Evolutionary conservation across 768 basidiomycete genomes (phyloP), one percentile per base, ranked within the genome.

Genomic region (Lyophyllum atratum): DNA sequence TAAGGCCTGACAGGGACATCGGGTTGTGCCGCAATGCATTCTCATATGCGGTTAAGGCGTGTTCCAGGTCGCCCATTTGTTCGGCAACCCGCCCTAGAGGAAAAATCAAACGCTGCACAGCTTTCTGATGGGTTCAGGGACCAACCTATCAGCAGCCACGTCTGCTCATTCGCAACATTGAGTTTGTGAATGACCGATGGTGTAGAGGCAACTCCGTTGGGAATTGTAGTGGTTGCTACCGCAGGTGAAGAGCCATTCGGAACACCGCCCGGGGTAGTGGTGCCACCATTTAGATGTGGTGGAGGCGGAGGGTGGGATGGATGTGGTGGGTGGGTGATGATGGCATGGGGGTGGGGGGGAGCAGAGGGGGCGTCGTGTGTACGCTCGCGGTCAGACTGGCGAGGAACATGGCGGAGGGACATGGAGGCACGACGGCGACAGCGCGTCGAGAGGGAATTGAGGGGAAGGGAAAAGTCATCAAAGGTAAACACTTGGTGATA

Each of bases 1-100:
- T 94, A 62, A 98, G 85, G 40, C 93, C 95, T 67, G 89, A 81
- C 62, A 96, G 80, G 67, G 92, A 95, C 73, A 86, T 84, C 66
- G 95, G 90, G 68, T 98, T 98, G 78, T 98, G 95, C 74, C 94
- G 87, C 62, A 98, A 81, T 2, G 95, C 95, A 68, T 91, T 88
- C 75, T 98, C 96, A 76, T 98, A 99, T 58, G 95, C 93, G 43
- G 85, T 85, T 65, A 93, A 80, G 47, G 97, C 96, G 61, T 94
- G 89, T 68, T 97, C 95, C 66, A 92, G 82, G 78, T 98, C 93
- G 61, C 87, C 84, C 86, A 98, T 91, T 71, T 95, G 93, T 72
- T 98, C 97, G 49, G 95, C 94, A 54, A 97, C 91, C 54, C 92
- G 87, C 52, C 95, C 95, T 98, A 76, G 62, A 65, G 46, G 39